Percentiles rank a stretch among this genome's conserved stretches.
Conservation (phyloP, 2,329 filamentous ascomycete genomes). For the Pyrenophora seminiperda region DNA sequence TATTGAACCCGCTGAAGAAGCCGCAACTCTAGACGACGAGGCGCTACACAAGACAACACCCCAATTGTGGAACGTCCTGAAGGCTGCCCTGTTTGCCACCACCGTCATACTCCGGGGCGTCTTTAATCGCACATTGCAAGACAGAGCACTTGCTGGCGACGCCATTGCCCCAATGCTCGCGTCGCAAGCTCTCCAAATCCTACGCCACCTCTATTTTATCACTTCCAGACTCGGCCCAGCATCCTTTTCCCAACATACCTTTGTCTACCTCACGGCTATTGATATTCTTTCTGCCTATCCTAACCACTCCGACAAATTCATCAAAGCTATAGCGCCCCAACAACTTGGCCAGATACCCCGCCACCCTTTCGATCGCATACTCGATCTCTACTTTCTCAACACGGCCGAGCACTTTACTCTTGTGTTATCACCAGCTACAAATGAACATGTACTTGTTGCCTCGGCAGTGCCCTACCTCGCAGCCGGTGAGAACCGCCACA, state of each 20-base stretch:
- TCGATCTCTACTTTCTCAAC: slow-evolving; percentile 90
- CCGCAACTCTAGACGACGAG: slow-evolving; percentile 65
- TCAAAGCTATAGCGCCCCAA: slow-evolving; percentile 65
- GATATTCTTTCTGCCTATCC: slow-evolving; percentile 79
- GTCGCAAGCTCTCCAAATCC: slow-evolving; percentile 70
- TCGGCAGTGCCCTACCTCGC: slow-evolving; percentile 76
- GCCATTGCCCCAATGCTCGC: slow-evolving; percentile 69
- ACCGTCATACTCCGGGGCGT: slow-evolving; percentile 77
- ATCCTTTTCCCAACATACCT: slow-evolving; percentile 81
- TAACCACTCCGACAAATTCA: slow-evolving; percentile 67
- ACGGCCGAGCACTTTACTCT: slow-evolving; percentile 82
- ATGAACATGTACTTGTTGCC: slow-evolving; percentile 74
- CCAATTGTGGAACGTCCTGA: slow-evolving; percentile 74
- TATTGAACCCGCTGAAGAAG: slow-evolving; percentile 71
- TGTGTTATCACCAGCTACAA: slow-evolving; percentile 67
- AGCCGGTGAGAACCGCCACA: slow-evolving; percentile 59
- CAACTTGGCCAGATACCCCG: slow-evolving; percentile 62
- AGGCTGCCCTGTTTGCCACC: slow-evolving; percentile 74
- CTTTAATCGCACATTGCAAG: slow-evolving; percentile 67
- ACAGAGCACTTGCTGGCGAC: slow-evolving; percentile 60
- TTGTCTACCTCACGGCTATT: slow-evolving; percentile 80
- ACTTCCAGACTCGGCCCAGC: slow-evolving; percentile 73
- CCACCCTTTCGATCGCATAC: slow-evolving; percentile 69
- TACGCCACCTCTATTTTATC: slow-evolving; percentile 82
- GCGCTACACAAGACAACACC: slow-evolving; percentile 71